Evolutionary conservation across 73 alveolate genomes (phyloP).

Genomic region (Tetrahymena malaccensis): DNA sequence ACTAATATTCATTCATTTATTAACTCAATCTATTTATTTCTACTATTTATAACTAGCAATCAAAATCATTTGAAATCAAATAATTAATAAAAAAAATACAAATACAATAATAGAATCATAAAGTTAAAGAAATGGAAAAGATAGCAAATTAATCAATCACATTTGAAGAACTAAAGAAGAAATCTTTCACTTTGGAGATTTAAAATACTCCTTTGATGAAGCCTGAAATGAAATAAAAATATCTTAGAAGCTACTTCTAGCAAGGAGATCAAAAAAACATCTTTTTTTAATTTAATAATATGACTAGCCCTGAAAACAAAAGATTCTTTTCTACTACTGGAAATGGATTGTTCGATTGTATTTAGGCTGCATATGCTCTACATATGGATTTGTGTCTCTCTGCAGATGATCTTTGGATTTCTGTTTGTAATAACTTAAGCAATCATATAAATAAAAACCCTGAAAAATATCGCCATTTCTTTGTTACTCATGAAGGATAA

Average conservation of each 20-base stretch:
- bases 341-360: background rate
- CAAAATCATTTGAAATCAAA: no score
- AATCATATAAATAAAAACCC: constrained; percentile 6
- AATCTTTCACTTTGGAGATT: background rate
- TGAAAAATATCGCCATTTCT: constrained; percentile 12
- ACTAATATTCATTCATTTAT: no score
- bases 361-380: constrained; percentile 4
- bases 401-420: constrained; percentile 32
- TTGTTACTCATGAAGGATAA: constrained; percentile 34
- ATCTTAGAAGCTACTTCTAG: background rate
- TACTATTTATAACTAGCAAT: no score
- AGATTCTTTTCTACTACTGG: background rate
- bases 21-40: background rate
- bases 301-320: background rate
- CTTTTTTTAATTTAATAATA: background rate
- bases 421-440: background rate
- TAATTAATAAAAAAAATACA: no score
- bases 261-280: background rate
- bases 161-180: background rate
- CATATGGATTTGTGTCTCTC: constrained; percentile 18
- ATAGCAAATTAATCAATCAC: background rate
- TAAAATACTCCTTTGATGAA: background rate
- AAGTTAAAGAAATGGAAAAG: background rate
- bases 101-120: no score
- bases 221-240: background rate